Evolutionary conservation across 208 protist species (phyloP).

Genomic region (Jaenimonas drosophilae): DNA sequence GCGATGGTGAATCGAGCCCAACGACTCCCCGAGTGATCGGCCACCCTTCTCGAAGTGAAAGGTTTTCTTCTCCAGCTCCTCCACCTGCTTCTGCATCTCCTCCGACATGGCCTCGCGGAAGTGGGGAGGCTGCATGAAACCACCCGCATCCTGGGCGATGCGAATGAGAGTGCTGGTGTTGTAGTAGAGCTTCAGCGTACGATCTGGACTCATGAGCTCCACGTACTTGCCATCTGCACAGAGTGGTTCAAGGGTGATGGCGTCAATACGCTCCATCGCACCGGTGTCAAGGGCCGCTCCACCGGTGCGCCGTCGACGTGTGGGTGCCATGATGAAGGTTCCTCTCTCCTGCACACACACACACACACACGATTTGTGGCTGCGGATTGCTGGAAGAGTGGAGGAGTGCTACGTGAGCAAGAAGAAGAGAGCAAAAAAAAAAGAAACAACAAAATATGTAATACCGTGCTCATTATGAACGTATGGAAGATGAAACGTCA

Average conservation of each 20-base stretch:
- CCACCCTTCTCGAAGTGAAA: constrained; percentile 43
- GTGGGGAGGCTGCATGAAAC: constrained; percentile 83
- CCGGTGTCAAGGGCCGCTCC: constrained; percentile 19
- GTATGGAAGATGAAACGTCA: too few relatives aligned
- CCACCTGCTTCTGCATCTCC: constrained; percentile 22
- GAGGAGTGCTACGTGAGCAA: too few relatives aligned
- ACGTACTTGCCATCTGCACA: constrained; percentile 36
- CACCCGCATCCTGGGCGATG: constrained; percentile 63
- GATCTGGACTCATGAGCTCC: constrained; percentile 65
- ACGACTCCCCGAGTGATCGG: constrained; percentile 8
- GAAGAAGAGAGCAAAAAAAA: too few relatives aligned
- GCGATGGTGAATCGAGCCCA: constrained; percentile 27
- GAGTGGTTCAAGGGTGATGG: constrained; percentile 64
- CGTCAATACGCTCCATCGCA: constrained; percentile 65
- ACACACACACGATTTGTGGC: too few relatives aligned
- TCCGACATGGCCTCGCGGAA: constrained; percentile 72
- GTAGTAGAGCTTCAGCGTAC: constrained; percentile 68
- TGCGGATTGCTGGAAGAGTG: too few relatives aligned
- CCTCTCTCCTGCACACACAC: too few relatives aligned
- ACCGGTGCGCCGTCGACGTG: too few relatives aligned
- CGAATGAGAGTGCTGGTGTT: constrained; percentile 80
- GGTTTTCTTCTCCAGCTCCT: constrained; percentile 51
- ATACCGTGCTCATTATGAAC: too few relatives aligned
- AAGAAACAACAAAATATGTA: too few relatives aligned
- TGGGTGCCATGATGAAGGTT: too few relatives aligned